Conservation (phyloP, 164 flowering plant species). For the Santalum album region DNA sequence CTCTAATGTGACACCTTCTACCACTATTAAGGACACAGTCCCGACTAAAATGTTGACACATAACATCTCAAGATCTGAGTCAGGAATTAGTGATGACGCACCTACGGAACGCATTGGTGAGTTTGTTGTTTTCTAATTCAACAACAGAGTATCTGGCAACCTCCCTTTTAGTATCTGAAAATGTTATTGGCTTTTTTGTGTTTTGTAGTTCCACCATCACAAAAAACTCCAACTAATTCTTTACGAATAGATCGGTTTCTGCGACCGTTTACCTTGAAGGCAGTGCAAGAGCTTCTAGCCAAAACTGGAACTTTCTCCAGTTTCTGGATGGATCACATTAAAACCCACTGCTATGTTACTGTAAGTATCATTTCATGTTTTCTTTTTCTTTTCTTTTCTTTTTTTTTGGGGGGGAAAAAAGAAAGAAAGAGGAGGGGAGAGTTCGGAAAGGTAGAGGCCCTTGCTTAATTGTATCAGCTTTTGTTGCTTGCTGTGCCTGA, state of each 20-base stretch:
- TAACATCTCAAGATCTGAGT: not conserved
- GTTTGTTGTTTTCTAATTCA: slow-evolving; percentile 11
- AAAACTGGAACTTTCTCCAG: slow-evolving; percentile 66
- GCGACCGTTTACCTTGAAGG: slow-evolving; percentile 91
- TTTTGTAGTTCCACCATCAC: slow-evolving; percentile 79
- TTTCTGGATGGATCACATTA: slow-evolving; percentile 99
- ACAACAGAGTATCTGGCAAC: not conserved
- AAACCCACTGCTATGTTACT: slow-evolving; percentile 91
- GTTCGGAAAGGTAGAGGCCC: not conserved
- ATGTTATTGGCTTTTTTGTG: not conserved
- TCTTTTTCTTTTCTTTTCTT: too few species aligned
- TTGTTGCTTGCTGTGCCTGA: too few species aligned
- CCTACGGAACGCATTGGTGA: slow-evolving; percentile 65
- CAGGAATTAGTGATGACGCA: not conserved
- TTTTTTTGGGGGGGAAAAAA: too few species aligned
- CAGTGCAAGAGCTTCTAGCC: slow-evolving; percentile 87
- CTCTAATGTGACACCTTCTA: not conserved
- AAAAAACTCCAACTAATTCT: slow-evolving; percentile 63
- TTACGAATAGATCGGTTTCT: slow-evolving; percentile 81
- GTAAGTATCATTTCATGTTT: slow-evolving; percentile 38
- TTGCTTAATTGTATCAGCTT: too few species aligned
- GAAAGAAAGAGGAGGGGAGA: too few species aligned
- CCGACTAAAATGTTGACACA: not conserved
- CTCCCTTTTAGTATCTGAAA: not conserved
- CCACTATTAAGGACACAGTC: not conserved